Conservation (phyloP, 2,329 filamentous ascomycete genomes). For the Stenocarpella maydis region DNA sequence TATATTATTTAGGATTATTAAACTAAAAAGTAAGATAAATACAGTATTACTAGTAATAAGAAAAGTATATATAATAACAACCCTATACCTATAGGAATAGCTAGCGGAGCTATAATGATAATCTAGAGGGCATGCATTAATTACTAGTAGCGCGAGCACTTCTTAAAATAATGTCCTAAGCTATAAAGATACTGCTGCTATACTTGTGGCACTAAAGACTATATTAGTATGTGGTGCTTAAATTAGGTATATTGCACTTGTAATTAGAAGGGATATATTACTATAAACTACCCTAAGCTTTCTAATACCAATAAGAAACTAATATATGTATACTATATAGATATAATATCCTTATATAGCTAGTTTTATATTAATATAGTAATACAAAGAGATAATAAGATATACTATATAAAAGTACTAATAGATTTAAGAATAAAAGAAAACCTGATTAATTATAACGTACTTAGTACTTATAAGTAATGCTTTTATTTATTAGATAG, state of each 20-base stretch:
- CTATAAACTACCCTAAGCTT: not conserved
- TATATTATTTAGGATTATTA: too few relatives aligned
- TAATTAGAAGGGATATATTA: not conserved
- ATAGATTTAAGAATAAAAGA: not conserved
- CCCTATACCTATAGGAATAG: too few relatives aligned
- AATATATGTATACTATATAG: not conserved
- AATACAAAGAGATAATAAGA: not conserved
- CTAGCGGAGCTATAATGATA: not conserved
- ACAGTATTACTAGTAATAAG: not conserved
- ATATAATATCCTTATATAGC: not conserved
- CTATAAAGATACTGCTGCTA: not conserved
- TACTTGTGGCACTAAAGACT: not conserved
- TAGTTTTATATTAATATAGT: not conserved
- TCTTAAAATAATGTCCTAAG: not conserved
- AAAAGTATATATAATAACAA: not conserved
- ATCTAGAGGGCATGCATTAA: not conserved
- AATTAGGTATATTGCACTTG: not conserved
- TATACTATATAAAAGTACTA: not conserved
- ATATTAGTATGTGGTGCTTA: not conserved
- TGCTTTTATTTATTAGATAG: not conserved
- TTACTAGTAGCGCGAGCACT: not conserved
- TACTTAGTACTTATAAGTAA: not conserved
- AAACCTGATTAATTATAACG: not conserved
- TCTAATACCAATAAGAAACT: not conserved
- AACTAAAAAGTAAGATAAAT: not conserved